phyloP scores from a whole-genome alignment of 2,329 filamentous ascomycete species.

The Coniochaeta sp. region DNA sequence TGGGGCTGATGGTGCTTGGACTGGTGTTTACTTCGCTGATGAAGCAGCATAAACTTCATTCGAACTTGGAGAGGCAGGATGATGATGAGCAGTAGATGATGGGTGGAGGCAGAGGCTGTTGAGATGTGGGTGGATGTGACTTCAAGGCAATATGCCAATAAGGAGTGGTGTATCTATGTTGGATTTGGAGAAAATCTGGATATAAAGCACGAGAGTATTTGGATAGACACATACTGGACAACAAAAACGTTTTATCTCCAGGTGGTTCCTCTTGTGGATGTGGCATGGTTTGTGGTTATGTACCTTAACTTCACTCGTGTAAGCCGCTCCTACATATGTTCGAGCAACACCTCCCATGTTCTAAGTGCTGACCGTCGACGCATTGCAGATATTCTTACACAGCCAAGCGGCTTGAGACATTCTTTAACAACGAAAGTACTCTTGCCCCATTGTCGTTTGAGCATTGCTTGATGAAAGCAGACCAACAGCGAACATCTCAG shows the following conservation, averaged over 20 bases:
- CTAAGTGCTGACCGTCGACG: too few relatives aligned
- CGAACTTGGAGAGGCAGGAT: conserved; percentile 47
- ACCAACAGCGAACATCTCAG: neutral
- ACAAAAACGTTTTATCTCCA: neutral
- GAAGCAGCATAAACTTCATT: conserved; percentile 73
- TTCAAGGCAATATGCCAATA: neutral
- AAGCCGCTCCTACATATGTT: too few relatives aligned
- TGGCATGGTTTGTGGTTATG: too few relatives aligned
- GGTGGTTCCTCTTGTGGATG: too few relatives aligned
- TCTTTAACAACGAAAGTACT: too few relatives aligned
- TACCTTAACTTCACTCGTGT: too few relatives aligned
- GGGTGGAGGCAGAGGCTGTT: too few relatives aligned
- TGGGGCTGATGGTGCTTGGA: conserved; percentile 56
- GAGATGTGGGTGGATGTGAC: neutral
- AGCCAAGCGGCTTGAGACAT: too few relatives aligned
- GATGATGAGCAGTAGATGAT: neutral
- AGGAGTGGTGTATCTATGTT: neutral
- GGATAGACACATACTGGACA: neutral
- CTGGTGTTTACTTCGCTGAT: conserved; percentile 60
- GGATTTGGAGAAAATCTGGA: neutral
- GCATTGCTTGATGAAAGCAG: neutral
- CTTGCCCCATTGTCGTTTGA: neutral
- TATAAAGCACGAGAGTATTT: neutral
- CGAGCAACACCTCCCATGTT: too few relatives aligned
- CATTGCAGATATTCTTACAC: too few relatives aligned